Base-by-base conservation (phyloP, 495 filamentous ascomycete genomes). In the Talaromyces ruber region DNA sequence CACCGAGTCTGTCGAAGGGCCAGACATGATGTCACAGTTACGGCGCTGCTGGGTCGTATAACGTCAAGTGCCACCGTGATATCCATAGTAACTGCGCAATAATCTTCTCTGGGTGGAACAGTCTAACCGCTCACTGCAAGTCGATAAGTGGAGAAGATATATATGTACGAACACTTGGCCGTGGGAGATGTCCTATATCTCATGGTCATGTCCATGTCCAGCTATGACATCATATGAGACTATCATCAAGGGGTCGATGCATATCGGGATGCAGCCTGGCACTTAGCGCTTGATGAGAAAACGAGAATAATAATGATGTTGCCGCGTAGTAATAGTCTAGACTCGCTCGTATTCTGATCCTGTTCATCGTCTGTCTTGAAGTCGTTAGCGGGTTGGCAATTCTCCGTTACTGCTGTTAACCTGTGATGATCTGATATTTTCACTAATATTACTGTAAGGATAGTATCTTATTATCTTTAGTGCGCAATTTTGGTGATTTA, bases 11-110 rank as follows among this genome's bases (percentile, higher is more conserved):
- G 18, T 52, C 21, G 12, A 14, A 26, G 9, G 8, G 25, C 50
- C 8, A 26, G n/a, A 21, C 16, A 59, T 59, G 57, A 59, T 59
- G 57, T 59, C 57, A 59, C 30, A 39, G 18, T 59, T 59, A 59
- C 57, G 57, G 57, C 4, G 54, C 53, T 21, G 30, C 54, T 59
- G 57, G 57, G 37, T 59, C 37, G 34, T 34, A 45, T 59, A 59
- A 59, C 57, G 57, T 59, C 57, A 59, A 59, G 55, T 11, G 53
- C 24, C 43, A 21, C 43, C 6, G 18, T 47, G 1, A 3, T 29
- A 39, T 47, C 6, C 43, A 18, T 47, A 18, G 28, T 29, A 29
- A 29, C 28, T 29, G 28, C 28, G n/a, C 28, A 29, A 6, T 3
- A 29, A 29, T 39, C n/a, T n/a, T 16, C 32, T 37, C 32, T 37